These are phyloP conservation scores for Coemansia sp. DNA, from an alignment of 192 early-diverging fungal genomes.

Conservation along the genomic window DNA sequence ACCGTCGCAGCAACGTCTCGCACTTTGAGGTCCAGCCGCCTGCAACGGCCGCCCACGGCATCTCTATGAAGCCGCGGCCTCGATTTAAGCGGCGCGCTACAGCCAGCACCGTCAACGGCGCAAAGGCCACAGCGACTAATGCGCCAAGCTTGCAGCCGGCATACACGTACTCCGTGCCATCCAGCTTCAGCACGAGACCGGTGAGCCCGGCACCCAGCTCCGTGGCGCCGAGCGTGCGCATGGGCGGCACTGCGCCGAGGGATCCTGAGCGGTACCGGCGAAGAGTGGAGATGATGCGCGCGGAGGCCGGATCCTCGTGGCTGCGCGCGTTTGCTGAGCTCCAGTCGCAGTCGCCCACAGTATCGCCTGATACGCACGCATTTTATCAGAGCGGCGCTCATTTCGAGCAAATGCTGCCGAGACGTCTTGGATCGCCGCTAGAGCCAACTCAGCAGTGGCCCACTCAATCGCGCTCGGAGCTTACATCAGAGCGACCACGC, in stretches of 20 bases:
- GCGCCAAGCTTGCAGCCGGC: background rate
- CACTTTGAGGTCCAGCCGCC: constrained; percentile 3
- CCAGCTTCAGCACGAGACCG: constrained; percentile 27
- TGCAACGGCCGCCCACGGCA: constrained; percentile 11
- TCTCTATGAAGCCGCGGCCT: constrained; percentile 18
- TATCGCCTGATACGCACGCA: constrained; percentile 1
- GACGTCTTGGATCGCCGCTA: background rate
- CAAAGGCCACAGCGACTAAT: background rate
- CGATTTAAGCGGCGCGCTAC: constrained; percentile 34
- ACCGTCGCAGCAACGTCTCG: constrained; percentile 26
- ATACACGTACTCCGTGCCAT: constrained; percentile 29
- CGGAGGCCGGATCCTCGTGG: constrained; percentile 54
- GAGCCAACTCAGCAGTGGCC: constrained; percentile 4
- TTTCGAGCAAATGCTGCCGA: constrained; percentile 13
- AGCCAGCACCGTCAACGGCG: constrained; percentile 18
- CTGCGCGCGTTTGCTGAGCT: constrained; percentile 56
- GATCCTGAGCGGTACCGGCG: constrained; percentile 56
- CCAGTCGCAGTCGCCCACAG: constrained; percentile 22
- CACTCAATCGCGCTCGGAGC: background rate
- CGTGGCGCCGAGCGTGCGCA: constrained; percentile 25
- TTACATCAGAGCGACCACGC: background rate
- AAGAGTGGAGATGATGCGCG: constrained; percentile 56
- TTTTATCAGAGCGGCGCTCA: constrained; percentile 11
- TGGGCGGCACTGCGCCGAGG: constrained; percentile 1
- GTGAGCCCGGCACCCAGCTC: constrained; percentile 31